Conservation (phyloP, 352 stramenopile species). For the Globisporangium rhizosaccharum region DNA sequence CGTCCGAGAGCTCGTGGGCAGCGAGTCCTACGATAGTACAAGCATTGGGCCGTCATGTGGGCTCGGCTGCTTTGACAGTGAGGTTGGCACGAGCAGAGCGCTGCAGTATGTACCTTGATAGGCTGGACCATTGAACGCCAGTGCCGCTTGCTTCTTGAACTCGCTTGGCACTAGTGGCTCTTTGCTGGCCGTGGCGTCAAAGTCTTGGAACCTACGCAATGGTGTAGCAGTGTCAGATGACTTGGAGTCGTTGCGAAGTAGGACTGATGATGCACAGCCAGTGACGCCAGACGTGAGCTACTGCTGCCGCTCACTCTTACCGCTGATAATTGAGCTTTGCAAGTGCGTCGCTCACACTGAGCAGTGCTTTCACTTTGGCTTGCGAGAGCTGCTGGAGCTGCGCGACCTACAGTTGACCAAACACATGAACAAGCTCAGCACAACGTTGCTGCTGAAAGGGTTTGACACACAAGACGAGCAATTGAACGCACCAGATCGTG, state of each 20-base stretch:
- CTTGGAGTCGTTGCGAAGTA: background rate
- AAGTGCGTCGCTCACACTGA: constrained; percentile 79
- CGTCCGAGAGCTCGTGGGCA: constrained; percentile 45
- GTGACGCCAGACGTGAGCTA: background rate
- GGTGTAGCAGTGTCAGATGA: background rate
- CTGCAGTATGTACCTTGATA: constrained; percentile 38
- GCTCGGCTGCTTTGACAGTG: too few species aligned
- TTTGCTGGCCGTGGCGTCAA: constrained; percentile 28
- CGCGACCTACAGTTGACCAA: constrained; percentile 17
- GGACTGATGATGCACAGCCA: background rate
- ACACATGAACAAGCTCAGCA: background rate
- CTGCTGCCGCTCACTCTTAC: constrained; percentile 12
- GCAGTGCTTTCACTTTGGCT: constrained; percentile 72
- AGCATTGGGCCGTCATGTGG: background rate
- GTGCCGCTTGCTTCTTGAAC: constrained; percentile 57
- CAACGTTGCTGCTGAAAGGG: background rate
- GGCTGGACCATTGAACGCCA: constrained; percentile 82
- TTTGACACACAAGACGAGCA: background rate
- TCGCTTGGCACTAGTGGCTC: constrained; percentile 18
- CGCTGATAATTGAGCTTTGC: constrained; percentile 85
- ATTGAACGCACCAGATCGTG: constrained; percentile 31
- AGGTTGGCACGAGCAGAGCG: background rate
- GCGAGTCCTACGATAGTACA: constrained; percentile 30
- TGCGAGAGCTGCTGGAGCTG: constrained; percentile 59
- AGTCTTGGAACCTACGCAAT: constrained; percentile 42